Percentiles rank a stretch among this genome's conserved stretches.
These are phyloP conservation scores for Russula sp. DNA, from an alignment of 768 basidiomycete genomes.

Conservation along the genomic window DNA sequence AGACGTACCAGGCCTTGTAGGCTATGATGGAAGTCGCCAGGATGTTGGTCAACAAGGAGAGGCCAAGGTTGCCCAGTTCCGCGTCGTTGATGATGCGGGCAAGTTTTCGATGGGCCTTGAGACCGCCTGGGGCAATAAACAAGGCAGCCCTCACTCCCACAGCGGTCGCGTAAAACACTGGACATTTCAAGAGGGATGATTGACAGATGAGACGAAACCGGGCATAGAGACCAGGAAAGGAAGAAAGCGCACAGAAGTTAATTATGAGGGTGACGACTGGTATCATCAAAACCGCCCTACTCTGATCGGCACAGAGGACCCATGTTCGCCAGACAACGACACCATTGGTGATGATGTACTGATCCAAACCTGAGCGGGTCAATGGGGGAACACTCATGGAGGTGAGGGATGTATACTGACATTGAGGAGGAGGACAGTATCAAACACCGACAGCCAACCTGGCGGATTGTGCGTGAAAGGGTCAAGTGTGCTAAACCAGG, in stretches of 20 bases:
- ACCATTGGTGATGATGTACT: slow-evolving; percentile 11
- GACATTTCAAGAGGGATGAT: not conserved
- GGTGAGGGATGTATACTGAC: not conserved
- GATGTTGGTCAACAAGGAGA: slow-evolving; percentile 8
- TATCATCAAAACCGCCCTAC: not conserved
- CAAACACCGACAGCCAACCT: not conserved
- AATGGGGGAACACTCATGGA: not conserved
- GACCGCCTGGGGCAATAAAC: not conserved
- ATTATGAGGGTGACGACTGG: not conserved
- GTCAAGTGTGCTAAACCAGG: not conserved
- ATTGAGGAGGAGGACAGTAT: not conserved
- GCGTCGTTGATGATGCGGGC: not conserved
- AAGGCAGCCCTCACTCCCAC: not conserved
- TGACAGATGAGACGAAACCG: not conserved
- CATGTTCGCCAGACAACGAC: slow-evolving; percentile 17
- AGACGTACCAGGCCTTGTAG: not conserved
- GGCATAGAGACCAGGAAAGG: not conserved
- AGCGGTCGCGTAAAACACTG: not conserved
- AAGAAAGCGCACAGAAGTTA: not conserved
- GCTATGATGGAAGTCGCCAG: slow-evolving; percentile 6
- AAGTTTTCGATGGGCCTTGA: not conserved
- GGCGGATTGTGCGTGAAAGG: not conserved
- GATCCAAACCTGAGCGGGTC: not conserved
- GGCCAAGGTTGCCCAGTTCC: not conserved
- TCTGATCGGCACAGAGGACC: not conserved